Base-by-base conservation (phyloP, 2,329 filamentous ascomycete species). In the Colletotrichum lini region DNA sequence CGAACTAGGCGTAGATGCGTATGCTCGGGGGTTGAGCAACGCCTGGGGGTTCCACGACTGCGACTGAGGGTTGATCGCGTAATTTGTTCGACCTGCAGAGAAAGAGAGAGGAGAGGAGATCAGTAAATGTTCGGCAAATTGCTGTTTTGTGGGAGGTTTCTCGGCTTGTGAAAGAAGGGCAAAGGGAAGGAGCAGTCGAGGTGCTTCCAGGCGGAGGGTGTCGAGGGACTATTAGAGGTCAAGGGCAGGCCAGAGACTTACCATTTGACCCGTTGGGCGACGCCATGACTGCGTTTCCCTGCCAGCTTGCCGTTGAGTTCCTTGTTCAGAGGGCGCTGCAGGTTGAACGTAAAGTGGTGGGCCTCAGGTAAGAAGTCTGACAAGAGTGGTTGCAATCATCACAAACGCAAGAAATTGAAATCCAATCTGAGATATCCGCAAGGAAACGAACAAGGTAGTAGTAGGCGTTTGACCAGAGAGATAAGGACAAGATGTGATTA, bases 231-330 rank as follows among this genome's bases (percentile, higher is more conserved):
- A 45, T 45, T 16, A 50, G 45, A 18, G 47, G 49, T 12, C 23
- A 45, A 26, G 53, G 57, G 38, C 38, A 16, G 18, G 26, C 42
- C 45, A 60, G 26, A 6, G 26, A 59, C 52, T 63, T 50, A 74
- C 73, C 64, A 64, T 72, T 73, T 50, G 67, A 60, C 23, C 67
- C 64, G 52, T 74, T 72, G 42, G 73, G 60, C 53, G 73, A 68
- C 40, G 71, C 73, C 73, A 74, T 74, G 72, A 21, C 53, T 44
- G 59, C 61, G 45, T 42, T 30, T 63, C 21, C 15, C 23, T 60
- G n/a, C 60, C 50, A 59, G 54, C 23, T 42, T 26, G 40, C 12
- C 62, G 21, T n/a, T 12, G 35, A 40, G 15, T 44, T 40, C 23
- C 23, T 59, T 47, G 53, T 42, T 47, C n/a, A 42, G 26, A 30